Evolutionary conservation across 1,284 basidiomycete genomes (phyloP).

Genomic region (Papiliotrema flavescens): DNA sequence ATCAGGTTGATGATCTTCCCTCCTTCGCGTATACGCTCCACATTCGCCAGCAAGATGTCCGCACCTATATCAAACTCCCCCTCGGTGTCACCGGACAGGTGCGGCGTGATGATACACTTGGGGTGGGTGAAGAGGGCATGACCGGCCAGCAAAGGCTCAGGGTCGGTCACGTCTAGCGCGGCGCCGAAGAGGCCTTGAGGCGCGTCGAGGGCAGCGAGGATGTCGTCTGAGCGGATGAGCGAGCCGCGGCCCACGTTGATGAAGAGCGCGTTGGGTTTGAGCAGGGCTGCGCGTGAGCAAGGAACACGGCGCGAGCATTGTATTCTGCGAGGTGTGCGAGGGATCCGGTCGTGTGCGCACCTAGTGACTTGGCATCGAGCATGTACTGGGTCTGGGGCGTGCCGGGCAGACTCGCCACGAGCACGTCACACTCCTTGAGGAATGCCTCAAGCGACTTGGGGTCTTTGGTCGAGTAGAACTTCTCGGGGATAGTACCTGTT

Average conservation of each 20-base stretch:
- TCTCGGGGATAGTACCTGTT: constrained; percentile 40
- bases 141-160: constrained; percentile 43
- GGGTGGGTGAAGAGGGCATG: constrained; percentile 46
- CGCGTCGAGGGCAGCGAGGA: constrained; percentile 31
- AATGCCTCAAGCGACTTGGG: constrained; percentile 33
- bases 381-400: constrained; percentile 38
- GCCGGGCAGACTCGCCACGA: constrained; percentile 40
- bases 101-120: constrained; percentile 41
- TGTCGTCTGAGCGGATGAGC: constrained; percentile 33
- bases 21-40: constrained; percentile 36
- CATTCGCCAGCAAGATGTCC: constrained; percentile 48
- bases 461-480: constrained; percentile 41
- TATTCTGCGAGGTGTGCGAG: too few relatives aligned
- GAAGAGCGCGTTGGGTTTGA: constrained; percentile 26
- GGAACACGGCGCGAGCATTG: too few relatives aligned
- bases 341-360: too few relatives aligned
- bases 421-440: constrained; percentile 39
- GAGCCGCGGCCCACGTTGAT: constrained; percentile 49
- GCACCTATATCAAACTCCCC: constrained; percentile 36
- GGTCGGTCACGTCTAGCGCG: constrained; percentile 49
- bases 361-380: constrained; percentile 35
- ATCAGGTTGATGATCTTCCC: constrained; percentile 39
- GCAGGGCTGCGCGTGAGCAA: constrained; percentile 15
- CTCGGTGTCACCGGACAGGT: constrained; percentile 38
- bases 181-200: constrained; percentile 29